Evolutionary conservation across 495 filamentous ascomycete genomes (phyloP), one percentile per base, ranked within the genome.

Genomic region (Pyrenula massariospora): DNA sequence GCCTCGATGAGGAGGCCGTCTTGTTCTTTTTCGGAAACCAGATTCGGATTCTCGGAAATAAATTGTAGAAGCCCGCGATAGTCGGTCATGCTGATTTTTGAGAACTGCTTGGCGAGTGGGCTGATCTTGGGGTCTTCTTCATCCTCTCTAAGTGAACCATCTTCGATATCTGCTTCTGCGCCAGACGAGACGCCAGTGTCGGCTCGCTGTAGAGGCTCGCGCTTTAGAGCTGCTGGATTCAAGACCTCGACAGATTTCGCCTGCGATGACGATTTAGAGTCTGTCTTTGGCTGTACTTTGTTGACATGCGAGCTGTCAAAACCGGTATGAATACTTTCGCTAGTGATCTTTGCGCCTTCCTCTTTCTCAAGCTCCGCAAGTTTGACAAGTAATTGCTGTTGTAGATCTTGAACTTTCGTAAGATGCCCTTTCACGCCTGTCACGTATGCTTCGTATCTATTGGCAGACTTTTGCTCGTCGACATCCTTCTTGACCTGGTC

Each of bases 401-500:
- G 90, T 57, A 97, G 73, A 11, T 77, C 82, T 47, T 83, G 71
- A 55, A 97, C 87, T 66, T 94, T 91, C 22, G 73, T 66, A 57
- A 85, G 74, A 66, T 98, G 94, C 51, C 73, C 77, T 55, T 79
- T 77, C 53, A 97, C 77, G 56, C 91, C 90, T 24, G 80, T 76
- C 23, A 90, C 72, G 72, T 91, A 96, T 52, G 74, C 84, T 24
- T 81, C 72, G 60, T 85, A 85, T 25, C 85, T 73, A 59, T 85
- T 80, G 25, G 82, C 71, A 2, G 72, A 73, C 11, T 78, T 77
- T 54, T 83, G 80, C 56, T 88, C 84, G 48, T 88, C 88, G 12
- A 96, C 77, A 48, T 89, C 84, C 68, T 87, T 87, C 74, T 96
- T 97, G 24, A 97, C 91, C 66, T 96, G 88, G 63, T 98, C 93